Evolutionary conservation across 345 rosid species (phyloP), one percentile per base, ranked within the genome.

Genomic region (Ricinus communis): DNA sequence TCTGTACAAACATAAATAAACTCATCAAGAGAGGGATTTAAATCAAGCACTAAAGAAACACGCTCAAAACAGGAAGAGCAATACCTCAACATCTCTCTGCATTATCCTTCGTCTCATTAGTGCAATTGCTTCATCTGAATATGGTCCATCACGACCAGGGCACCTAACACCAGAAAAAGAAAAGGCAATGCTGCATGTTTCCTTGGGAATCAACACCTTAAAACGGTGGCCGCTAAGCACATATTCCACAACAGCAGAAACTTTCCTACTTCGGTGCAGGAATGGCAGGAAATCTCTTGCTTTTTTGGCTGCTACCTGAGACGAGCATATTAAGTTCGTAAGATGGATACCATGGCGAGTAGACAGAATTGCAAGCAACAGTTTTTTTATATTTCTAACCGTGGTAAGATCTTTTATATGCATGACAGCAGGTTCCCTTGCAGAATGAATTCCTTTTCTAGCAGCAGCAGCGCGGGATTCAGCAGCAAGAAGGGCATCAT

Each of bases 81-180:
- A 45, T 75, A 91, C 99, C 96, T 93, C 99, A 56, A 92, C 98
- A 54, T 95, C 97, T 79, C 98, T 88, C 87, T 95, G 98, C 93
- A 95, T 85, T 76, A 95, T 90, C 82, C 82, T 93, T 52, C 96
- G 84, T 71, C 98, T 93, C 98, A 96, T 91, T 14, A 96, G 60
- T 65, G 95, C 87, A 80, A 93, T 88, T 45, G 98, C 99, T 76
- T 96, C 99, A 47, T 96, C 90, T 68, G 99, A 89, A 77, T 85
- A 90, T 12, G 91, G 97, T 79, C 91, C 98, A 15, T 77, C 91
- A 58, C 98, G 93, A 53, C 96, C 99, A 72, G 98, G 96, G 71
- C 99, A 96, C 73, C 99, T 88, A 70, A 96, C 97, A 60, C 99
- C 99, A 74, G 99, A 96, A 80, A 96, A 90, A 49, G 99, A 84